Evolutionary conservation across 345 rosid genomes (phyloP).

Genomic region (Salix arbutifolia): DNA sequence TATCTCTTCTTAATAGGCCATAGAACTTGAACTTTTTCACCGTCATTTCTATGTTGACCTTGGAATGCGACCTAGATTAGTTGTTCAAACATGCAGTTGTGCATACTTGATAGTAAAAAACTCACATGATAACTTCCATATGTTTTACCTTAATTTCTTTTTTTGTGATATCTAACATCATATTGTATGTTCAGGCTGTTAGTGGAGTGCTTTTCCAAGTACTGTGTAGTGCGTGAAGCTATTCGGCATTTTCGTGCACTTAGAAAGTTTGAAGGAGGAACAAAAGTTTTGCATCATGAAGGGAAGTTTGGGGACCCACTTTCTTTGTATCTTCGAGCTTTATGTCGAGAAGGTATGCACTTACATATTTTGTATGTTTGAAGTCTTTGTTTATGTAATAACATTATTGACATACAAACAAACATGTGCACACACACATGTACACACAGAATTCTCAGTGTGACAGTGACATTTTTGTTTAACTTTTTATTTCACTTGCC

Average conservation of each 20-base stretch:
- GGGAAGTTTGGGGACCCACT: conserved; percentile 94
- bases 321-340: conserved; percentile 88
- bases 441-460: too few relatives aligned
- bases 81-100: background rate
- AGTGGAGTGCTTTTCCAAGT: conserved; percentile 93
- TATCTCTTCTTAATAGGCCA: too few relatives aligned
- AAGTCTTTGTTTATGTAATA: background rate
- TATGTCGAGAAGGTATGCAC: conserved; percentile 90
- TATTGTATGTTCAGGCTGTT: conserved; percentile 57
- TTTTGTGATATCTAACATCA: conserved; percentile 13
- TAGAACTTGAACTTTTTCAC: too few relatives aligned
- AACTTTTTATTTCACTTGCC: too few relatives aligned
- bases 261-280: conserved; percentile 78
- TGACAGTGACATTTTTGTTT: too few relatives aligned
- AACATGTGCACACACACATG: too few relatives aligned
- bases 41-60: too few relatives aligned
- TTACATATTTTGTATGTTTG: background rate
- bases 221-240: conserved; percentile 78
- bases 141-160: background rate
- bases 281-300: conserved; percentile 51
- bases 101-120: background rate
- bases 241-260: conserved; percentile 95
- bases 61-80: background rate
- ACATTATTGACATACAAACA: too few relatives aligned
- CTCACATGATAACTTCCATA: background rate